phyloP scores from a whole-genome alignment of 2,329 filamentous ascomycete species.

The Acarospora socialis region DNA sequence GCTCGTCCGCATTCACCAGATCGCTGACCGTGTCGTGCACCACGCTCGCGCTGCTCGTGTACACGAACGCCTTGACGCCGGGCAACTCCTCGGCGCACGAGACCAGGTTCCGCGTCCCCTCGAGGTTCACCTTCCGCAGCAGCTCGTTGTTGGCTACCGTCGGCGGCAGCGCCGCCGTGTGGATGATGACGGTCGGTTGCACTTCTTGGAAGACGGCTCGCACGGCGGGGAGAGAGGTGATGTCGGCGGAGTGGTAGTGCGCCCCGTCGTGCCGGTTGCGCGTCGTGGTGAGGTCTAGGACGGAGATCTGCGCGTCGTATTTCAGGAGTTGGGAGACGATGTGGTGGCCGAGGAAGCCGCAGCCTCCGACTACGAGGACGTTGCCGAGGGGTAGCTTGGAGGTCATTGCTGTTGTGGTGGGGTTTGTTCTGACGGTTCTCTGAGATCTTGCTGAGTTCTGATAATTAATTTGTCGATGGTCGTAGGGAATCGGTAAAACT shows the following conservation, averaged over 20 bases:
- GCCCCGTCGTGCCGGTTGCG: constrained; percentile 28
- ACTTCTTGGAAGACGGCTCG: constrained; percentile 28
- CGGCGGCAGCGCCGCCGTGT: constrained; percentile 35
- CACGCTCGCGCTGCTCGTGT: constrained; percentile 80
- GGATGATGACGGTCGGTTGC: constrained; percentile 34
- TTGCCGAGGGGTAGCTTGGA: constrained; percentile 2
- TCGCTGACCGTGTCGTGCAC: constrained; percentile 69
- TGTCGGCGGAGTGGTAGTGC: constrained; percentile 36
- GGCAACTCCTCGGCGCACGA: constrained; percentile 51
- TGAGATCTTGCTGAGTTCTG: no score
- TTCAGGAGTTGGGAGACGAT: constrained; percentile 33
- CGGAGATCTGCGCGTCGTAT: constrained; percentile 28
- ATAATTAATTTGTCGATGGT: no score
- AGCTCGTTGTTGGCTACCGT: constrained; percentile 40
- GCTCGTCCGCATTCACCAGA: constrained; percentile 72
- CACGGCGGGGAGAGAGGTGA: constrained; percentile 31
- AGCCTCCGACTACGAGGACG: constrained; percentile 33
- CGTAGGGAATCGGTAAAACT: no score
- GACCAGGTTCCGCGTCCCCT: constrained; percentile 67
- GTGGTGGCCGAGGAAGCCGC: constrained; percentile 37
- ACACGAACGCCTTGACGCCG: constrained; percentile 70
- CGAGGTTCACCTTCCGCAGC: constrained; percentile 73
- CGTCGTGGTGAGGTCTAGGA: constrained; percentile 33
- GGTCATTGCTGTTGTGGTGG: no score
- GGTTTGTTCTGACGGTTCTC: no score